Evolutionary conservation across 2,329 filamentous ascomycete species (phyloP).

Genomic region (Claviceps quebecensis): DNA sequence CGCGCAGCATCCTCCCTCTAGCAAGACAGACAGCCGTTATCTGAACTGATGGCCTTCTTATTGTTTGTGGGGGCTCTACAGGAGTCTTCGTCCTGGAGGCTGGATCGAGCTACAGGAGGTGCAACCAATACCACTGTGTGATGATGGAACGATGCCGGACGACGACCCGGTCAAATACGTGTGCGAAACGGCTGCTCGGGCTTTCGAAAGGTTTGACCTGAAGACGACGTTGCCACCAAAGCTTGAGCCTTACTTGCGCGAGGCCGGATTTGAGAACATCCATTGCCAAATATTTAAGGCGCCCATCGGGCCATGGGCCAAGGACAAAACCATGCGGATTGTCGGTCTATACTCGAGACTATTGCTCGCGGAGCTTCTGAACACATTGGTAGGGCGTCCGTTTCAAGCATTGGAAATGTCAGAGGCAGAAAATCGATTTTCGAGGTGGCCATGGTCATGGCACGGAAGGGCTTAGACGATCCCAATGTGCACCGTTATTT

Average conservation of each 20-base stretch:
- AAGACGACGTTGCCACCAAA: slow-evolving; percentile 6
- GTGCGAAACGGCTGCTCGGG: slow-evolving; percentile 1
- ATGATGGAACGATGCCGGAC: slow-evolving; percentile 17
- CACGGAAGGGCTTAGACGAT: too few species aligned
- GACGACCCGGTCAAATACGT: slow-evolving; percentile 7
- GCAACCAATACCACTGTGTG: slow-evolving; percentile 19
- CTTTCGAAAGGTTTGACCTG: too few species aligned
- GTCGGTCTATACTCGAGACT: slow-evolving; percentile 12
- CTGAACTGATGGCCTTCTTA: too few species aligned
- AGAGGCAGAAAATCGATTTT: too few species aligned
- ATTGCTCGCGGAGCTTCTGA: too few species aligned
- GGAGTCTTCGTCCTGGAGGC: slow-evolving; percentile 24
- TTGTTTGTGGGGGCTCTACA: background rate
- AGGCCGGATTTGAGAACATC: slow-evolving; percentile 11
- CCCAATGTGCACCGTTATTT: too few species aligned
- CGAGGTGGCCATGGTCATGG: too few species aligned
- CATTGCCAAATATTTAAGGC: slow-evolving; percentile 19
- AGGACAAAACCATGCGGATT: slow-evolving; percentile 13
- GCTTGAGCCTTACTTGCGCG: slow-evolving; percentile 6
- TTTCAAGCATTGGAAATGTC: too few species aligned
- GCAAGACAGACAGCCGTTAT: too few species aligned
- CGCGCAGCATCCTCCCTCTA: background rate
- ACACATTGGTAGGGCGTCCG: too few species aligned
- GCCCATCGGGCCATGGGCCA: slow-evolving; percentile 8
- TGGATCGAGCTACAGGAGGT: slow-evolving; percentile 30